Evolutionary conservation across 768 basidiomycete species (phyloP).

Genomic region (Phanerochaete carnosa): DNA sequence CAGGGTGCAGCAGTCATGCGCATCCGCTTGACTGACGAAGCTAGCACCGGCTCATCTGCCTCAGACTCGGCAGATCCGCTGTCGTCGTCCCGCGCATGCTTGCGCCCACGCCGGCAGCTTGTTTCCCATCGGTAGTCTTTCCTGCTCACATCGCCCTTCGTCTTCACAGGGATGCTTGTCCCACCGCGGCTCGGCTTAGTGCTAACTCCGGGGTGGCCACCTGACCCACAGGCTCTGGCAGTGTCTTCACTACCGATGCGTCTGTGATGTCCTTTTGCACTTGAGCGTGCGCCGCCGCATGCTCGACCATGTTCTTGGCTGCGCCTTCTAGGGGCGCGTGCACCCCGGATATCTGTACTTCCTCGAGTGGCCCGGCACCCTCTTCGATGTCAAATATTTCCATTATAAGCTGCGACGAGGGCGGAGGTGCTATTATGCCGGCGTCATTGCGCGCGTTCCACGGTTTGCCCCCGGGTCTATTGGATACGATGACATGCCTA

Average conservation of each 20-base stretch:
- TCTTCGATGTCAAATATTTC: slow-evolving; percentile 14
- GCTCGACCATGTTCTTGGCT: slow-evolving; percentile 63
- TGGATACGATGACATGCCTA: slow-evolving; percentile 4
- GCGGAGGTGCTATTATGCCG: background rate
- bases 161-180: background rate
- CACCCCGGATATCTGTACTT: slow-evolving; percentile 1
- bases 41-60: slow-evolving; percentile 1
- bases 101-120: slow-evolving; percentile 15
- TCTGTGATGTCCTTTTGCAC: background rate
- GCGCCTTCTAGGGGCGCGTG: slow-evolving; percentile 14
- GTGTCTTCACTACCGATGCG: background rate
- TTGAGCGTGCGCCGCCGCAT: slow-evolving; percentile 44
- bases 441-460: background rate
- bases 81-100: slow-evolving; percentile 13
- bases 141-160: background rate
- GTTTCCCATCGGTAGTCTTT: background rate
- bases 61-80: slow-evolving; percentile 11
- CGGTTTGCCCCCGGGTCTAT: background rate
- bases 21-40: slow-evolving; percentile 17
- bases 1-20: slow-evolving; percentile 1
- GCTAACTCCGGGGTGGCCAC: background rate
- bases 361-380: slow-evolving; percentile 20
- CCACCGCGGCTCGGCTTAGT: background rate
- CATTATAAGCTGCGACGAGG: background rate
- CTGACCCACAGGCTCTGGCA: background rate